Evolutionary conservation across 228 moss, liverwort and hornwort species (phyloP).

Genomic region (Sphagnum magellanicum): DNA sequence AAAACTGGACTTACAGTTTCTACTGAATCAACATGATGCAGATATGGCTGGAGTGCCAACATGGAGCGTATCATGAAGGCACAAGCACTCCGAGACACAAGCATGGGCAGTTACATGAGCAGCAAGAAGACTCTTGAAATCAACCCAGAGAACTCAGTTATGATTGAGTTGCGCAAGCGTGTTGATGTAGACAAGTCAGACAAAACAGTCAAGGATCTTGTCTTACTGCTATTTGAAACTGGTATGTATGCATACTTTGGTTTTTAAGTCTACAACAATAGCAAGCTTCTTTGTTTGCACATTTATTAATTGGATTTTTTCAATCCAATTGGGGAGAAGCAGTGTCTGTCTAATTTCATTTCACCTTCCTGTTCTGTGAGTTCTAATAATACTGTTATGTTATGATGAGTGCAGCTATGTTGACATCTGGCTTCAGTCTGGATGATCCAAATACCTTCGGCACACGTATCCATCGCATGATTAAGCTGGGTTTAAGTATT

Average conservation of each 20-base stretch:
- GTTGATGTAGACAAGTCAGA: conserved; percentile 62
- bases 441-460: conserved; percentile 75
- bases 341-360: too few species aligned
- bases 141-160: conserved; percentile 67
- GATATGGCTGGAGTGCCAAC: conserved; percentile 72
- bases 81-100: conserved; percentile 64
- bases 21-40: conserved; percentile 5
- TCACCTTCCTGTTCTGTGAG: too few species aligned
- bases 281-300: too few species aligned
- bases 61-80: conserved; percentile 91
- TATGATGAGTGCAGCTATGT: conserved; percentile 1
- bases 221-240: conserved; percentile 54
- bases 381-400: too few species aligned
- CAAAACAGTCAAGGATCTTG: conserved; percentile 67
- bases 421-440: conserved; percentile 69
- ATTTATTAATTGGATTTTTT: too few species aligned
- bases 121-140: conserved; percentile 78
- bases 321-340: too few species aligned
- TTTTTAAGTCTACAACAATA: too few species aligned
- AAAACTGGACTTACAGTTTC: too few species aligned
- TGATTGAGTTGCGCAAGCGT: conserved; percentile 71
- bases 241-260: conserved; percentile 1
- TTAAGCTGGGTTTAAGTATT: conserved; percentile 68
- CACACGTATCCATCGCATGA: conserved; percentile 65
- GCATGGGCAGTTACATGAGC: conserved; percentile 72